Conservation (phyloP, 495 filamentous ascomycete genomes). For the Lasiosphaeria hispida region DNA sequence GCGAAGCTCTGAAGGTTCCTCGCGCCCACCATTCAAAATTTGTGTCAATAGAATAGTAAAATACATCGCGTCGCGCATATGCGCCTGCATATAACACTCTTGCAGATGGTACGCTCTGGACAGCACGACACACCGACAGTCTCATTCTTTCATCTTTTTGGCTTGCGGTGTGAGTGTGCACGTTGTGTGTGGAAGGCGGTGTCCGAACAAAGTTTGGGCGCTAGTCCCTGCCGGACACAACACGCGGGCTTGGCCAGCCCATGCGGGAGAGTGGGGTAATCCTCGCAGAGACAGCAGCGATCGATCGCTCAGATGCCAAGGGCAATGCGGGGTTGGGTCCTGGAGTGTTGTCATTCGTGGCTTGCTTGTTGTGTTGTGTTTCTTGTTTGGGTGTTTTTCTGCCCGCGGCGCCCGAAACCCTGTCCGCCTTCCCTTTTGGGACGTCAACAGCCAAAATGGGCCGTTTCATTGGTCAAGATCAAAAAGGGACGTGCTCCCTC, state of each 20-base stretch:
- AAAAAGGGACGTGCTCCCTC: background rate
- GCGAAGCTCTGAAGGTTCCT: no score
- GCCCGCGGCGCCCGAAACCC: background rate
- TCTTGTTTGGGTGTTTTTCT: background rate
- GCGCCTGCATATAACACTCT: no score
- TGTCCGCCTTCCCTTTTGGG: constrained; percentile 26
- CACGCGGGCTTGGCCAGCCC: constrained; percentile 2
- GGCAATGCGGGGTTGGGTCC: no score
- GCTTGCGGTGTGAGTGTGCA: background rate
- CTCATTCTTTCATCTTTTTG: background rate
- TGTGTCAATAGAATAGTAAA: no score
- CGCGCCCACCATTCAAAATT: no score
- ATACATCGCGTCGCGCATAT: no score
- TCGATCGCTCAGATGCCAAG: background rate
- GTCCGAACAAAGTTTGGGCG: constrained; percentile 27
- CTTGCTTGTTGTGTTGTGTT: background rate
- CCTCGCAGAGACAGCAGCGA: background rate
- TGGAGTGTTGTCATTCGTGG: no score
- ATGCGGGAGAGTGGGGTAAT: background rate
- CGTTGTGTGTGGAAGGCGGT: constrained; percentile 5
- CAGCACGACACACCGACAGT: no score
- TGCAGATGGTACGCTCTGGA: no score
- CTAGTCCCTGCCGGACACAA: constrained; percentile 2
- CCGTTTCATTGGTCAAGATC: constrained; percentile 17
- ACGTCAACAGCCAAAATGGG: background rate